These are phyloP conservation scores for Mortierella sp. DNA, from an alignment of 371 early-diverging fungal genomes.

Conservation along the genomic window DNA sequence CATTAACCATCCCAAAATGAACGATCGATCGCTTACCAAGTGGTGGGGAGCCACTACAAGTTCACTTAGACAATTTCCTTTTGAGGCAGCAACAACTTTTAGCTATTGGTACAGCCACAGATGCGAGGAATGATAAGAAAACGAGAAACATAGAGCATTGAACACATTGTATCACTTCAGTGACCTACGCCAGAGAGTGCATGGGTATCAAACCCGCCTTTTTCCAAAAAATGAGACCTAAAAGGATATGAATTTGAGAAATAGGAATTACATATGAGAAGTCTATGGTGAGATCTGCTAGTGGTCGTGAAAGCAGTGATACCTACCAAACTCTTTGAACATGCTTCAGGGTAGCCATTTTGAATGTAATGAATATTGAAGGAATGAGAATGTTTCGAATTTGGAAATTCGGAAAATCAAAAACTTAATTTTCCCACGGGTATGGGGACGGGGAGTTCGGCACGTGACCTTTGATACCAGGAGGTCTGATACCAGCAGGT, in stretches of 20 bases:
- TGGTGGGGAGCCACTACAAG: slow-evolving; percentile 67
- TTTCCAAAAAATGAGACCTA: slow-evolving; percentile 41
- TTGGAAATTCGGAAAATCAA: neutral
- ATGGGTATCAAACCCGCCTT: slow-evolving; percentile 51
- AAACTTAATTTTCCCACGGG: neutral
- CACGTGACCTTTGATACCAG: no score
- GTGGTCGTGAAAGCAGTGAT: neutral
- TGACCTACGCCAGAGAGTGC: slow-evolving; percentile 46
- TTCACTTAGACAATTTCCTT: slow-evolving; percentile 61
- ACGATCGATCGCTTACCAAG: slow-evolving; percentile 53
- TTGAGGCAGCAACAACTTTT: slow-evolving; percentile 55
- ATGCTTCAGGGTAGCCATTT: slow-evolving; percentile 45
- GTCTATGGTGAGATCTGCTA: no score
- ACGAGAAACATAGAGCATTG: neutral
- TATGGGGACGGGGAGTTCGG: no score
- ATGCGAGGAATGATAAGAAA: neutral
- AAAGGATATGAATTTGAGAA: neutral
- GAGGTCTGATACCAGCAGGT: no score
- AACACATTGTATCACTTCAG: neutral
- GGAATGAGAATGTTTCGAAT: neutral
- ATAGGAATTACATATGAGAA: neutral
- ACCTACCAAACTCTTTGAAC: slow-evolving; percentile 44
- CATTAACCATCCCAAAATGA: neutral
- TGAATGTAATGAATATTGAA: neutral
- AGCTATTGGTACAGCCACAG: slow-evolving; percentile 47